phyloP scores from a whole-genome alignment of 768 basidiomycete species.

The Solioccasus polychromus region DNA sequence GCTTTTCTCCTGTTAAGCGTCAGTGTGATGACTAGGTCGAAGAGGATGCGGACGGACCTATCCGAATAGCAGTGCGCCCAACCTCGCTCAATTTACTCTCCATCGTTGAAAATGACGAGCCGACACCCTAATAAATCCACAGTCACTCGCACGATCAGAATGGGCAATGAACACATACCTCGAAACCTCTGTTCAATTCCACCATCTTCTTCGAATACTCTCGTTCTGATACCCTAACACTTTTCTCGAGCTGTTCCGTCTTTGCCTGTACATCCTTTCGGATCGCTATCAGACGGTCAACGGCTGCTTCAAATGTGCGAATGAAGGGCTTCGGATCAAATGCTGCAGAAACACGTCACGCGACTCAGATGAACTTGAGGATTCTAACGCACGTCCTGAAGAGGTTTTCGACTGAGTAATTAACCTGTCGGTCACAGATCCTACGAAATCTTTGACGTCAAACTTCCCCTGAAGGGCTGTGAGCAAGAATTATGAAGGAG shows the following conservation, averaged over 20 bases:
- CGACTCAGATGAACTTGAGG: neutral
- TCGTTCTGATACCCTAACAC: conserved; percentile 81
- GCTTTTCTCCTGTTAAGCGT: conserved; percentile 72
- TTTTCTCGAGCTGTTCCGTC: conserved; percentile 91
- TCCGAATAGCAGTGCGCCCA: conserved; percentile 89
- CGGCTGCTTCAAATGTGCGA: conserved; percentile 84
- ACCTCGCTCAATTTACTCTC: conserved; percentile 91
- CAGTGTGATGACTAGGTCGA: neutral
- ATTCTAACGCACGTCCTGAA: conserved; percentile 67
- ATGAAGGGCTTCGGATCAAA: conserved; percentile 95
- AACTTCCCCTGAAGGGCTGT: conserved; percentile 67
- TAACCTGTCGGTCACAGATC: conserved; percentile 80
- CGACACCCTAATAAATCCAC: conserved; percentile 61
- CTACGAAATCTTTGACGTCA: conserved; percentile 88
- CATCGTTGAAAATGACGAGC: conserved; percentile 84
- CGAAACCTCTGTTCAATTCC: conserved; percentile 92
- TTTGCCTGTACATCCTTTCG: conserved; percentile 88
- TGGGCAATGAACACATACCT: conserved; percentile 49
- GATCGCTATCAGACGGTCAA: conserved; percentile 83
- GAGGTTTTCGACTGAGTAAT: conserved; percentile 82
- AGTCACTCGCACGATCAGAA: conserved; percentile 1
- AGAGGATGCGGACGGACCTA: conserved; percentile 49
- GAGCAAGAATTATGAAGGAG: conserved; percentile 3
- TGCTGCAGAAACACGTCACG: conserved; percentile 45
- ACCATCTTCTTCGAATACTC: conserved; percentile 93